Evolutionary conservation across 805 yeast genomes (phyloP).

Genomic region (Limtongia smithiae): DNA sequence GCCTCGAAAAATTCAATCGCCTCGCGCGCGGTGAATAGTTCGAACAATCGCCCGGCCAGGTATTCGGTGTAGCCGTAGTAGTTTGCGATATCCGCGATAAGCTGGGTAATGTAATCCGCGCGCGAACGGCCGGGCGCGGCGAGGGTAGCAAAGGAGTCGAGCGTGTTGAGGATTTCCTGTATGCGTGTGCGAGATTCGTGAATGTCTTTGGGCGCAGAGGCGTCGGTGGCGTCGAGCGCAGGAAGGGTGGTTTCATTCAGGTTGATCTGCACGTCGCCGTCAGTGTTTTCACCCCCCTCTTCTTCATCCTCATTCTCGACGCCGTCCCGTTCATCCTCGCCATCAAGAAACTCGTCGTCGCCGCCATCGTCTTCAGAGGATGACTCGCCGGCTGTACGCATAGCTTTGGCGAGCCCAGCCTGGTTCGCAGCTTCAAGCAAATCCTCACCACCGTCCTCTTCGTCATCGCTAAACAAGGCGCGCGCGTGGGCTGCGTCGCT

Average conservation of each 20-base stretch:
- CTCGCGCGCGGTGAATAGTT: constrained; percentile 88
- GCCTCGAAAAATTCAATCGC: constrained; percentile 99
- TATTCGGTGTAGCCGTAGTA: constrained; percentile 92
- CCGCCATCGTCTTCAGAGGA: constrained; percentile 34
- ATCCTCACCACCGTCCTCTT: constrained; percentile 52
- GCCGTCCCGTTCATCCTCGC: constrained; percentile 22
- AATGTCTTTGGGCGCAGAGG: constrained; percentile 60
- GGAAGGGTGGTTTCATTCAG: constrained; percentile 75
- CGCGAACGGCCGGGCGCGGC: constrained; percentile 86
- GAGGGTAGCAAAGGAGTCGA: constrained; percentile 79
- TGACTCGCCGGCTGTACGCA: constrained; percentile 3
- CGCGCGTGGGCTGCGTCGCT: constrained; percentile 34
- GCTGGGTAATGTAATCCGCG: constrained; percentile 72
- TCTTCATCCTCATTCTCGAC: constrained; percentile 38
- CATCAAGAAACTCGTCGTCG: constrained; percentile 26
- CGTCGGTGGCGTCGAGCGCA: constrained; percentile 43
- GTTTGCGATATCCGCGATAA: constrained; percentile 80
- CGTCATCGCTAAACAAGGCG: constrained; percentile 78
- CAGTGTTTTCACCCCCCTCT: constrained; percentile 58
- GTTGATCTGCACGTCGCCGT: constrained; percentile 53
- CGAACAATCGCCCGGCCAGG: constrained; percentile 89
- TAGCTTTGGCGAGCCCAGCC: constrained; percentile 29
- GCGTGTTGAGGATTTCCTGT: constrained; percentile 89
- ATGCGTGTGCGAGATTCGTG: constrained; percentile 86
- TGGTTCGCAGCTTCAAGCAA: constrained; percentile 33